Conservation (phyloP, 176 grass and related monocot species). For the Phoenix roebelenii region DNA sequence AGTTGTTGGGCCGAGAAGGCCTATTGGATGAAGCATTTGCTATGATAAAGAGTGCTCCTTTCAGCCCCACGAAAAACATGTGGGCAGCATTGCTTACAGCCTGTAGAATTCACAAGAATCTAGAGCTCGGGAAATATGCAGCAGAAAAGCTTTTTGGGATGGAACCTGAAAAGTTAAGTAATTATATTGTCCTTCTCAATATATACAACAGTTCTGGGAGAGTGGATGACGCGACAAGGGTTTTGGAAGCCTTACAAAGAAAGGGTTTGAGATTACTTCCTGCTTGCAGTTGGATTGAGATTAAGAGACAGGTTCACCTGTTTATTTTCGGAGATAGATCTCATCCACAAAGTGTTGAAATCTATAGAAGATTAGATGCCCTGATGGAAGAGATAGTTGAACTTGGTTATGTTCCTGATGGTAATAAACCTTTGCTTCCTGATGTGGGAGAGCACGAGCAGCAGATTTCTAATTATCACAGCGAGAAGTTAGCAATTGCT, state of each 20-base stretch:
- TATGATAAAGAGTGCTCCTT: constrained; percentile 59
- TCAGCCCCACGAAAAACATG: constrained; percentile 60
- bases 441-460: constrained; percentile 48
- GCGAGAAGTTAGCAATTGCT: constrained; percentile 68
- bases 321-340: constrained; percentile 70
- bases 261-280: constrained; percentile 33
- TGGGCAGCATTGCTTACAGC: constrained; percentile 73
- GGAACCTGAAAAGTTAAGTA: constrained; percentile 65
- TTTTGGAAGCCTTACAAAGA: constrained; percentile 41
- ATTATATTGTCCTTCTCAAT: constrained; percentile 58
- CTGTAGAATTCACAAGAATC: constrained; percentile 62
- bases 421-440: constrained; percentile 40
- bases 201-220: constrained; percentile 48
- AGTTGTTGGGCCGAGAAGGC: constrained; percentile 74
- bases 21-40: constrained; percentile 70
- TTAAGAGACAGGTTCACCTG: constrained; percentile 52
- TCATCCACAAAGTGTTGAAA: constrained; percentile 42
- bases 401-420: constrained; percentile 44
- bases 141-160: constrained; percentile 56
- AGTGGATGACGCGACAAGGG: constrained; percentile 31
- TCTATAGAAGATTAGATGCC: constrained; percentile 50
- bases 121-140: constrained; percentile 54
- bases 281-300: constrained; percentile 77
- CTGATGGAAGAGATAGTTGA: constrained; percentile 44
- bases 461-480: constrained; percentile 34